Base-by-base conservation (phyloP, 768 basidiomycete genomes). In the Panus rudis region DNA sequence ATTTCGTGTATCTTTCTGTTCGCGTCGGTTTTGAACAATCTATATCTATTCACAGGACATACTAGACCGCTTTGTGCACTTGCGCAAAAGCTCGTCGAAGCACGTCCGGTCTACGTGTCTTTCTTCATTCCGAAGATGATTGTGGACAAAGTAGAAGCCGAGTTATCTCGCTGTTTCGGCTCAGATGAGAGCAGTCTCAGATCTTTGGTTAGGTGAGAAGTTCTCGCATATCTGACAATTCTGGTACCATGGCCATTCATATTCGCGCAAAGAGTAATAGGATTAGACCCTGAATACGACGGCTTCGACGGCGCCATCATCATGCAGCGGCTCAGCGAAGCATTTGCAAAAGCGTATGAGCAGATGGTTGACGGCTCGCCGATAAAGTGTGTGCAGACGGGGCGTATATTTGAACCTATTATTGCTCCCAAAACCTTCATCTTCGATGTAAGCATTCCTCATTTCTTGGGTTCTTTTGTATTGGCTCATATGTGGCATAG, bases 351-450 rank as follows among this genome's bases (percentile, higher is more conserved):
- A 3, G 43, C 8, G 21, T 45, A 45, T 22, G 16, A 14, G 4
- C 16, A 5, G 20, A 35, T 45, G 21, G 26, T 39, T 13, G 5
- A 12, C 4, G 43, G 32, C n/a, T 12, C 20, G 19, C 27, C 43
- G 20, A 6, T 45, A 3, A 28, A 35, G 3, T 45, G 43, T 22
- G 32, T 37, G 11, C 20, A 26, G 43, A 39, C 43, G 8, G 22
- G 14, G n/a, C 28, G 4, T 4, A 12, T 19, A 28, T 17, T 27
- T 24, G 13, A 24, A 4, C 11, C 37, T 4, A n/a, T 32, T 13
- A 23, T 26, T 14, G 26, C 16, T 24, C 43, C 43, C 8, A 35
- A 7, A 6, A 20, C 16, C 8, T 7, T 35, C 16, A 17, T 35
- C 33, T 8, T 35, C 33, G 33, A 35, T 35, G 33, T 35, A 17